phyloP scores from a whole-genome alignment of 805 yeast genomes.

The Blastobotrys mokoenaii region DNA sequence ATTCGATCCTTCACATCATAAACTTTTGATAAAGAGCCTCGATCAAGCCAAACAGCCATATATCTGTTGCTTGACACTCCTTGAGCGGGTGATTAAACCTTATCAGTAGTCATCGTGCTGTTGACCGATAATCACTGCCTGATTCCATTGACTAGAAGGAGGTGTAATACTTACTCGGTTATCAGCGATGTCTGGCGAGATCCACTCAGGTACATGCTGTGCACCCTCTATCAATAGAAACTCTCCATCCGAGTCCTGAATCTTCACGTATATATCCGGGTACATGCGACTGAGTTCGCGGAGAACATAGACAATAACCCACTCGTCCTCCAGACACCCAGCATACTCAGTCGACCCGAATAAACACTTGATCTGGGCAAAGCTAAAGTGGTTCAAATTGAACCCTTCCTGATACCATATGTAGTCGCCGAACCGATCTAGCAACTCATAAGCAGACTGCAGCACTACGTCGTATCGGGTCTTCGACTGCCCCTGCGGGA shows the following conservation, averaged over 20 bases:
- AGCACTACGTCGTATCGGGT: neutral
- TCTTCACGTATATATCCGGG: conserved; percentile 12
- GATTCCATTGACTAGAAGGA: no score
- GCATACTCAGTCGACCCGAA: conserved; percentile 23
- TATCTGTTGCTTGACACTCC: no score
- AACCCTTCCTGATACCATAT: conserved; percentile 22
- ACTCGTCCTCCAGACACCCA: conserved; percentile 27
- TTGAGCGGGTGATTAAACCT: no score
- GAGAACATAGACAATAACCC: conserved; percentile 24
- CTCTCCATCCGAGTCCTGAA: conserved; percentile 49
- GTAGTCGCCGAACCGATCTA: conserved; percentile 10
- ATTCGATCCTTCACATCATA: no score
- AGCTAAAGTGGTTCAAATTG: conserved; percentile 7
- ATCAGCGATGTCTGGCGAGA: conserved; percentile 36
- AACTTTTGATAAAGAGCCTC: no score
- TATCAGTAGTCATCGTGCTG: no score
- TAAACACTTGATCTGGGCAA: conserved; percentile 14
- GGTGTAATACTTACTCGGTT: neutral
- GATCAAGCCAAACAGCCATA: no score
- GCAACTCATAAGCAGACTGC: neutral
- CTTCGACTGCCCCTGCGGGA: neutral
- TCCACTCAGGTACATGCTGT: conserved; percentile 40
- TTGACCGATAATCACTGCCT: no score
- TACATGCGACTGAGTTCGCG: conserved; percentile 13
- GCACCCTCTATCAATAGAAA: conserved; percentile 43